A percentile compares a stretch with the other conserved stretches of the same genome.
Evolutionary conservation across 1,284 basidiomycete species (phyloP).

Genomic region (Rhodotorula sp.): DNA sequence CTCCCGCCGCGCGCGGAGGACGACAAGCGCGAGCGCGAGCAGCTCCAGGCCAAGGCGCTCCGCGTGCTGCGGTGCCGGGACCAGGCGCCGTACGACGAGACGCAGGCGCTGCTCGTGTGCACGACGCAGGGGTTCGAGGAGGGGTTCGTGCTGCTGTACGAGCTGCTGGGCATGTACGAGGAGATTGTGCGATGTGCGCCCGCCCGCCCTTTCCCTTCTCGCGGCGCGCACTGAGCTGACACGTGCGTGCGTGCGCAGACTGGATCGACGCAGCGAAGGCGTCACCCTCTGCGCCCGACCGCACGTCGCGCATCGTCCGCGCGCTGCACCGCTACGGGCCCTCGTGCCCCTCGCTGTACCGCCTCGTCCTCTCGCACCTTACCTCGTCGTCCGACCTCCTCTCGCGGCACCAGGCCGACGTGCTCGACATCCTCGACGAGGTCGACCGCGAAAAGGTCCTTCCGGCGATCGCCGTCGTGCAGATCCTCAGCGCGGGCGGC

Average conservation of each 20-base stretch:
- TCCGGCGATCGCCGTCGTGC: constrained; percentile 83
- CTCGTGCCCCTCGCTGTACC: constrained; percentile 69
- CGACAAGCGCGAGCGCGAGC: constrained; percentile 40
- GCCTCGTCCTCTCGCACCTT: constrained; percentile 84
- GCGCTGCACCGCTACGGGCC: constrained; percentile 74
- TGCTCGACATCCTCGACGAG: constrained; percentile 68
- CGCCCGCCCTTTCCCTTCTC: constrained; percentile 64
- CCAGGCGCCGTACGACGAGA: constrained; percentile 78
- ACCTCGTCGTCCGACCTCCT: constrained; percentile 74
- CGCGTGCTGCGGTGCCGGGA: constrained; percentile 59
- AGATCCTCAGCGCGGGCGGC: constrained; percentile 79
- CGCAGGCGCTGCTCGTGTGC: constrained; percentile 90
- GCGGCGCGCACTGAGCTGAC: not conserved
- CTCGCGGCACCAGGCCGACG: constrained; percentile 67
- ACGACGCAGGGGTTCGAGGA: constrained; percentile 76
- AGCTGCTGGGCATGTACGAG: constrained; percentile 92
- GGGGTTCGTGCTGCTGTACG: constrained; percentile 87
- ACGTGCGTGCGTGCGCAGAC: no score
- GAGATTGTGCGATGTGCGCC: constrained; percentile 71
- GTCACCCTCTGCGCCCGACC: constrained; percentile 40
- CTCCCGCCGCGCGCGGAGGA: constrained; percentile 28
- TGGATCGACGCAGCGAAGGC: constrained; percentile 32
- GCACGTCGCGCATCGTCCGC: constrained; percentile 69
- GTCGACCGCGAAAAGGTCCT: constrained; percentile 80
- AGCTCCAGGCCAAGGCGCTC: constrained; percentile 62